Base-by-base conservation (phyloP, 257 asterid genomes). In the Nicotiana sylvestris region DNA sequence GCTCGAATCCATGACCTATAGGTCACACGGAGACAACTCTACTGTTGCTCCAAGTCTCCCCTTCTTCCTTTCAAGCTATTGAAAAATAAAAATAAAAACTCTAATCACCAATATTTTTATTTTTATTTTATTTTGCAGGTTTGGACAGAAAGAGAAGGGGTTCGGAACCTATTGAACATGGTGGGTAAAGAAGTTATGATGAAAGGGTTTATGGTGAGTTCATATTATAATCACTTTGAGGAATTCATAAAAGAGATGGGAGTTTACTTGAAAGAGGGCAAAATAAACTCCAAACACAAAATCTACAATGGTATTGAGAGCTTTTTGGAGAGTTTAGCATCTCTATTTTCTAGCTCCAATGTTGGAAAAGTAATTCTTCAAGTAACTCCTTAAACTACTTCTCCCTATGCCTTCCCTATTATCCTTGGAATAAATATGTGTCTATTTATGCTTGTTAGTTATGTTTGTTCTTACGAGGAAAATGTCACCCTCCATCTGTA, bases 351-450 rank as follows among this genome's bases (percentile, higher is more conserved):
- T 12, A 70, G 78, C 35, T 70, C 78, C 1, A 70, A 70, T 70
- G 58, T 43, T 43, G 78, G 78, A 43, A 70, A 70, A 70, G 78
- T 39, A 11, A 43, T 70, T 70, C 78, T 70, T 5, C 78, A 70
- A 39, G n/a, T 39, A 39, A 1, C n/a, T n/a, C 5, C 58, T 21
- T 70, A 70, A 43, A 55, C 60, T 55, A 55, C 60, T 55, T 55
- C 60, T 1, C n/a, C 2, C 60, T 4, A 13, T 1, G 0, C 21
- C 1, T 3, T 43, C 0, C 39, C 5, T 64, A 27, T 64, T 65
- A 65, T 65, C 39, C 7, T 6, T 2, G 4, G 7, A 69, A 69
- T 68, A 12, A 68, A n/a, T n/a, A 18, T 35, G 18, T 68, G 77
- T 35, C 30, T 57, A 57, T 57, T 57, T 57, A 57, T 18, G 64